Conservation (phyloP, 208 protist species). For the Phytomonas francai region DNA sequence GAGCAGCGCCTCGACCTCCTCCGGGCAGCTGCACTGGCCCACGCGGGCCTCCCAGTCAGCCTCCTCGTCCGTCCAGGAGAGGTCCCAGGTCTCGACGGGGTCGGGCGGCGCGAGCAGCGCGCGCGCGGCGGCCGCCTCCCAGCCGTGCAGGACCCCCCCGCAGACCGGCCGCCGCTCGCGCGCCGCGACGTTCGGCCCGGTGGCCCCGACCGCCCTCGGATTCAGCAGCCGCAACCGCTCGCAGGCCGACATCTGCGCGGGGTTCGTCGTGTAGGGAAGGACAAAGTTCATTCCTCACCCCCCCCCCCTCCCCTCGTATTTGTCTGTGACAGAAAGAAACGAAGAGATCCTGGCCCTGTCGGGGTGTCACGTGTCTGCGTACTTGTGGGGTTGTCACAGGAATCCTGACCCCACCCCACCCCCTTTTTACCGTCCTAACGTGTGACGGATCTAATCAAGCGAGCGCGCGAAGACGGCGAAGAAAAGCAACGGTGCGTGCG, state of each 20-base stretch:
- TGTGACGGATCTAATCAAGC: too few relatives aligned
- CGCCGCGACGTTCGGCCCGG: constrained; percentile 51
- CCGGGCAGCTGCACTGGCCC: constrained; percentile 58
- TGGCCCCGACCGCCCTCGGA: constrained; percentile 47
- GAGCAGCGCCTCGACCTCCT: constrained; percentile 82
- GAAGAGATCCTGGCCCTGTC: background rate
- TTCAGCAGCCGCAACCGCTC: constrained; percentile 76
- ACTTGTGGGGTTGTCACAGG: too few relatives aligned
- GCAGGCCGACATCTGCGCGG: constrained; percentile 64
- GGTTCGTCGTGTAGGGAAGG: constrained; percentile 80
- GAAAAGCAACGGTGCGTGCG: too few relatives aligned
- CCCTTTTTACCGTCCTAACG: too few relatives aligned
- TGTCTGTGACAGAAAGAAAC: background rate
- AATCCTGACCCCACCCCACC: too few relatives aligned
- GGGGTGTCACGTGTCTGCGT: too few relatives aligned
- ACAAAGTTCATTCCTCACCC: constrained; percentile 54
- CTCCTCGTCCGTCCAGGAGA: constrained; percentile 77
- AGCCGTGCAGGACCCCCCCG: constrained; percentile 71
- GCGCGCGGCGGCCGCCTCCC: constrained; percentile 71
- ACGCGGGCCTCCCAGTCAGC: constrained; percentile 71
- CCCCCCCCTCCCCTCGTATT: background rate
- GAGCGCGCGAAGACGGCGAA: too few relatives aligned
- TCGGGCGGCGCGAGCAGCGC: constrained; percentile 39
- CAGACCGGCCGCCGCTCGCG: constrained; percentile 58
- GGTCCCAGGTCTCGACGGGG: constrained; percentile 65